Conservation (phyloP, 352 stramenopile species). For the Phytophthora cryptogea region DNA sequence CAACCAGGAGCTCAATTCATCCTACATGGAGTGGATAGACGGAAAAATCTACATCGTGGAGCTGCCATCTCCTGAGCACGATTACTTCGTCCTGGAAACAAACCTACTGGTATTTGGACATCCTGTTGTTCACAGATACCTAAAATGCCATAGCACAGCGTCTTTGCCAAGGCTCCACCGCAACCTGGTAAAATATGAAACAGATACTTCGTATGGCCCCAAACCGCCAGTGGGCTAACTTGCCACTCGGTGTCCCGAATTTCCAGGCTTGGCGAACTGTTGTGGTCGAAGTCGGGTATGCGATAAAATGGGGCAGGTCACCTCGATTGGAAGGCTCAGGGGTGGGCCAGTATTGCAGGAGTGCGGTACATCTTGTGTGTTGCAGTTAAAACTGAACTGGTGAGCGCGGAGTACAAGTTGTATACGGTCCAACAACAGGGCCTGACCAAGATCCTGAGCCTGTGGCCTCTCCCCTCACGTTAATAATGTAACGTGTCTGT, state of each 20-base stretch:
- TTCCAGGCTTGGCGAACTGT: background rate
- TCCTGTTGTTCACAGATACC: background rate
- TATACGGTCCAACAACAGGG: background rate
- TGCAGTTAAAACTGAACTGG: background rate
- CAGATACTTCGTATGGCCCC: too few relatives aligned
- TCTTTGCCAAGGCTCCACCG: background rate
- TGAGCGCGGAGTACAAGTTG: background rate
- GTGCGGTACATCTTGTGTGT: constrained; percentile 2
- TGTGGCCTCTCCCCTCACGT: background rate
- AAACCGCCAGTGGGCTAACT: background rate
- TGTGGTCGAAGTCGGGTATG: background rate
- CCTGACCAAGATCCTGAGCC: background rate
- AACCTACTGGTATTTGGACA: too few relatives aligned
- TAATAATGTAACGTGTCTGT: too few relatives aligned
- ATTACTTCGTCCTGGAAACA: too few relatives aligned
- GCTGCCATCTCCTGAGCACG: background rate
- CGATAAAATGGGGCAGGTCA: background rate
- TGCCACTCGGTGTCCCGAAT: background rate
- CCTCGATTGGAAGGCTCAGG: background rate
- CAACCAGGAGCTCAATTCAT: constrained; percentile 4
- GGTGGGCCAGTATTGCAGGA: background rate
- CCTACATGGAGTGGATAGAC: constrained; percentile 4
- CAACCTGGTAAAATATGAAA: background rate
- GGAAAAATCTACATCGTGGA: constrained; percentile 4
- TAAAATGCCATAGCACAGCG: background rate